Percentiles rank a stretch among this genome's conserved stretches.
phyloP scores from a whole-genome alignment of 2,329 filamentous ascomycete genomes.

The Spiromastix sp. region DNA sequence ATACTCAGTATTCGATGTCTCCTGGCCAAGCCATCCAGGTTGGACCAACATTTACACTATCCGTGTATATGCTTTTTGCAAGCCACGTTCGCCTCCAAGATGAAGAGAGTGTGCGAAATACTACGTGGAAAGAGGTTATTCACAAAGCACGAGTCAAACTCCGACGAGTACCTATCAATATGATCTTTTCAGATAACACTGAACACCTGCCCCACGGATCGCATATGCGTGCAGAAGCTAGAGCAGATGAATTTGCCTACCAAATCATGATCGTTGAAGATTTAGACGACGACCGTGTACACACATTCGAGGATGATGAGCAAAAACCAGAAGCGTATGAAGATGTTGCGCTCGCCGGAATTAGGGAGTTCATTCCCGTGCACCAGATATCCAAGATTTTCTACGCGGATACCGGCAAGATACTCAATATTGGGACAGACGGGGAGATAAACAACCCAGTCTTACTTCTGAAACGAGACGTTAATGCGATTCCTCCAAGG shows the following conservation, averaged over 20 bases:
- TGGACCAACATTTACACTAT: constrained; percentile 75
- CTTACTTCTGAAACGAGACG: constrained; percentile 62
- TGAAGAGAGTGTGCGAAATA: constrained; percentile 49
- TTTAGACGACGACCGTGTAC: constrained; percentile 59
- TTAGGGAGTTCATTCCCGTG: constrained; percentile 57
- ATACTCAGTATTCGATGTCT: constrained; percentile 65
- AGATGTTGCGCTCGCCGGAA: constrained; percentile 51
- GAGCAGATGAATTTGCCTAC: constrained; percentile 61
- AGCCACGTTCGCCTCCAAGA: constrained; percentile 57
- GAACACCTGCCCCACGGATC: constrained; percentile 10
- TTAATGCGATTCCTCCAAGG: constrained; percentile 51
- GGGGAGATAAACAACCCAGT: constrained; percentile 63
- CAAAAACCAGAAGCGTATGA: constrained; percentile 49
- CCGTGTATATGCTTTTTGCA: constrained; percentile 89
- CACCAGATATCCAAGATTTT: constrained; percentile 82
- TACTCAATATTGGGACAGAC: constrained; percentile 68
- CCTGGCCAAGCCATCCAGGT: constrained; percentile 62
- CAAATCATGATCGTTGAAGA: constrained; percentile 77
- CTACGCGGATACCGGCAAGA: constrained; percentile 82
- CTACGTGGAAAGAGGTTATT: constrained; percentile 92
- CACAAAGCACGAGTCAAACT: constrained; percentile 84
- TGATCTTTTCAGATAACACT: constrained; percentile 36
- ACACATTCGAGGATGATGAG: constrained; percentile 53
- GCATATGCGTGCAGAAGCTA: constrained; percentile 31
- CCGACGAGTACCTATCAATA: constrained; percentile 54